phyloP scores from a whole-genome alignment of 495 filamentous ascomycete genomes.

The Staphylotrichum tortipilum region DNA sequence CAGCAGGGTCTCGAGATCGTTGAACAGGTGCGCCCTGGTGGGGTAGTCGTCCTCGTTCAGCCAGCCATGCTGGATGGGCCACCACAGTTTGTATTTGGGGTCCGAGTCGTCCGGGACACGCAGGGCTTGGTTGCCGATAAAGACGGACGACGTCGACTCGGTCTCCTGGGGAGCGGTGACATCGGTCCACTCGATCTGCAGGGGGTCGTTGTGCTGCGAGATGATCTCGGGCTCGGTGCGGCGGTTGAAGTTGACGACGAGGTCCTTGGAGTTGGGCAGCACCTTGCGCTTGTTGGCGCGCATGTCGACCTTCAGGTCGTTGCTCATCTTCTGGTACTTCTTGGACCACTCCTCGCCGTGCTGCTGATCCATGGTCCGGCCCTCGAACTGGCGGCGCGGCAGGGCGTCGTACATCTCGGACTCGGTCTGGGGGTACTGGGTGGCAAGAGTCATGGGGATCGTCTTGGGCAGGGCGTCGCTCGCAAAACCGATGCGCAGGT shows the following conservation, averaged over 20 bases:
- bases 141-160: constrained; percentile 52
- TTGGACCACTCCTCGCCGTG: constrained; percentile 80
- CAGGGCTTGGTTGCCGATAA: constrained; percentile 72
- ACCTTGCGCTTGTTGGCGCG: constrained; percentile 85
- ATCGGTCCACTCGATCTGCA: constrained; percentile 93
- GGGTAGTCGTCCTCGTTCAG: constrained; percentile 85
- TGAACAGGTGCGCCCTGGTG: constrained; percentile 62
- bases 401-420: constrained; percentile 78
- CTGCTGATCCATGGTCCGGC: constrained; percentile 60
- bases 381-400: constrained; percentile 77
- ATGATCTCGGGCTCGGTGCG: constrained; percentile 74
- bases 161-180: constrained; percentile 48
- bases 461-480: constrained; percentile 92
- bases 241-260: constrained; percentile 87
- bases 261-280: constrained; percentile 88
- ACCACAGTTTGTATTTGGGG: constrained; percentile 82
- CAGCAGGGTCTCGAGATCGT: constrained; percentile 78
- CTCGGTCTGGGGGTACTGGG: constrained; percentile 64
- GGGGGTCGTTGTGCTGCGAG: constrained; percentile 84
- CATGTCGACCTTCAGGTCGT: constrained; percentile 83
- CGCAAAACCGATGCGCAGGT: constrained; percentile 81
- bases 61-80: constrained; percentile 80
- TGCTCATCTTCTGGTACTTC: constrained; percentile 71
- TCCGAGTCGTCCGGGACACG: constrained; percentile 83
- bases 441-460: constrained; percentile 85